A percentile compares a stretch with the other conserved stretches of the same genome.
Evolutionary conservation across 306 rosid genomes (phyloP).

Genomic region (Begonia masoniana): DNA sequence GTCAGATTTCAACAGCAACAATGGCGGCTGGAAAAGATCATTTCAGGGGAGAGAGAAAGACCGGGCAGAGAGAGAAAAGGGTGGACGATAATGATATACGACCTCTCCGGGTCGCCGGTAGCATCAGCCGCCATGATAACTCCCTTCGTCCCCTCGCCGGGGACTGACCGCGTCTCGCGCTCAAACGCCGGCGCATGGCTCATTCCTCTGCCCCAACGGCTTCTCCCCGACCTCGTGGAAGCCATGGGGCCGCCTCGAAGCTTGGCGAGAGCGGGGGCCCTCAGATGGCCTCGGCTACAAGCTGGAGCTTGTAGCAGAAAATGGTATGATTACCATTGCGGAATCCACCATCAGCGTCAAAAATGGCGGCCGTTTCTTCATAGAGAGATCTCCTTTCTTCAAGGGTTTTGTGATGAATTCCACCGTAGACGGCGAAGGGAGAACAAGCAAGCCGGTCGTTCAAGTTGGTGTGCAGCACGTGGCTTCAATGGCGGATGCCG

Average conservation of each 20-base stretch:
- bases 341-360: slow-evolving; percentile 58
- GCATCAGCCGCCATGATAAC: neutral
- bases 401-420: slow-evolving; percentile 75
- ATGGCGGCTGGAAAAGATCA: neutral
- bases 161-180: neutral
- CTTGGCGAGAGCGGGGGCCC: neutral
- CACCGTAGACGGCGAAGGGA: slow-evolving; percentile 82
- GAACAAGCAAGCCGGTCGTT: slow-evolving; percentile 64
- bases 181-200: neutral
- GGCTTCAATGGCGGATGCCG: slow-evolving; percentile 92
- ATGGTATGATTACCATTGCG: slow-evolving; percentile 64
- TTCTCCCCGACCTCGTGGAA: neutral
- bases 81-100: neutral
- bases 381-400: slow-evolving; percentile 34
- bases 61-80: neutral
- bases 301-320: slow-evolving; percentile 62
- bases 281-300: slow-evolving; percentile 74
- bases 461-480: slow-evolving; percentile 89
- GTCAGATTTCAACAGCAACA: no score
- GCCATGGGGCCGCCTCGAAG: slow-evolving; percentile 2
- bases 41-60: neutral
- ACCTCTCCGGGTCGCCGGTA: neutral
- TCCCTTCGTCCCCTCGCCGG: neutral
- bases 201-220: neutral
- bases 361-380: slow-evolving; percentile 75